phyloP scores from a whole-genome alignment of 306 rosid species.

The Lotus japonicus region DNA sequence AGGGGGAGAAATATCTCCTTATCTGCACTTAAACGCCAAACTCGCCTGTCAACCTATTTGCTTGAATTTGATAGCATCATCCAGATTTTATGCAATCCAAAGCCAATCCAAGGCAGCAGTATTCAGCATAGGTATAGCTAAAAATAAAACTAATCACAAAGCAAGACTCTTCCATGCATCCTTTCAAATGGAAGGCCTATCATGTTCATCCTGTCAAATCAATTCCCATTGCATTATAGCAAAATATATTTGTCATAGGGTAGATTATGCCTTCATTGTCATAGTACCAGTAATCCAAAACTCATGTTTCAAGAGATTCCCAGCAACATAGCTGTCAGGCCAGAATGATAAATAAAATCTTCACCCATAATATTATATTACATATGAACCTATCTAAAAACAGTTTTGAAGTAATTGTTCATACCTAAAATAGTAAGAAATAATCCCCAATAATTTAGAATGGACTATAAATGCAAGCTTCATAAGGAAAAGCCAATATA shows the following conservation, averaged over 20 bases:
- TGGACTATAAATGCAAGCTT: constrained; percentile 19
- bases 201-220: constrained; percentile 3
- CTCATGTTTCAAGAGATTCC: neutral
- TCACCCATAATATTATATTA: constrained; percentile 6
- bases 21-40: too few species aligned
- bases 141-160: neutral
- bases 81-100: too few species aligned
- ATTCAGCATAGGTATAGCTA: neutral
- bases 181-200: neutral
- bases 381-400: neutral
- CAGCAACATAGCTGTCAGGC: neutral
- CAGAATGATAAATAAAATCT: constrained; percentile 1
- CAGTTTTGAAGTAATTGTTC: neutral
- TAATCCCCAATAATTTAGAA: constrained; percentile 18
- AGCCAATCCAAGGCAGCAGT: too few species aligned
- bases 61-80: too few species aligned
- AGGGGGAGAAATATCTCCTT: too few species aligned
- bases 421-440: constrained; percentile 22
- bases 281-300: neutral
- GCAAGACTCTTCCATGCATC: neutral
- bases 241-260: neutral
- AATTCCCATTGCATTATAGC: neutral
- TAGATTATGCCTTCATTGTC: neutral
- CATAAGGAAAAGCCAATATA: constrained; percentile 22
- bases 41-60: too few species aligned